phyloP scores from a whole-genome alignment of 176 grass and related monocot genomes.

The Aegilops tauschii region DNA sequence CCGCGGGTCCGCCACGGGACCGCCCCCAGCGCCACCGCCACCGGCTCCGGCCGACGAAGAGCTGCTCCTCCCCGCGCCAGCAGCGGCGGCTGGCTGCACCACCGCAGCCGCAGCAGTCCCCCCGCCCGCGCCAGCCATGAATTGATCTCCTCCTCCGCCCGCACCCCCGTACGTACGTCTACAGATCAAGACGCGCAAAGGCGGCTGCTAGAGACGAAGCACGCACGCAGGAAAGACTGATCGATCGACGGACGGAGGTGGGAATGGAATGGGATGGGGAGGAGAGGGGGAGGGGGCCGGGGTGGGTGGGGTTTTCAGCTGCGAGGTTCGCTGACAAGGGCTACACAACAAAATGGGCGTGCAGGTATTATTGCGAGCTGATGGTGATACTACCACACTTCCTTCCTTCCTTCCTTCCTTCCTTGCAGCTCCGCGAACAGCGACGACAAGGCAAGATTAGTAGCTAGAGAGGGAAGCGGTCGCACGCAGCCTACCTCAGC shows the following conservation, averaged over 20 bases:
- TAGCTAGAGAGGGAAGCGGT: slow-evolving; percentile 13
- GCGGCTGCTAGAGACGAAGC: neutral
- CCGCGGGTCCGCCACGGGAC: slow-evolving; percentile 35
- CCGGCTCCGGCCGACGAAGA: neutral
- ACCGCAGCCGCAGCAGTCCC: slow-evolving; percentile 33
- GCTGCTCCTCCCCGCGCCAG: slow-evolving; percentile 5
- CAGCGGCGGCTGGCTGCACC: slow-evolving; percentile 11
- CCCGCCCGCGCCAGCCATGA: slow-evolving; percentile 50
- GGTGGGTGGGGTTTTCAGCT: slow-evolving; percentile 56
- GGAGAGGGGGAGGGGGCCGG: neutral
- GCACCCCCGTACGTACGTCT: neutral
- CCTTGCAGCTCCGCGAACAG: neutral
- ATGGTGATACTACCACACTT: slow-evolving; percentile 55
- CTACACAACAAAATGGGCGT: slow-evolving; percentile 71
- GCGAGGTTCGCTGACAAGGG: slow-evolving; percentile 84
- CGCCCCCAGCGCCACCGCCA: neutral
- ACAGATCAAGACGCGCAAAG: neutral
- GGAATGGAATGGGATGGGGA: neutral
- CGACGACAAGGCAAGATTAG: neutral
- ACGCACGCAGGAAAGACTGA: neutral
- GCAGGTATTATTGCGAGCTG: slow-evolving; percentile 64
- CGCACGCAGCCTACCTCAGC: slow-evolving; percentile 31
- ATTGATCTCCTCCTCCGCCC: neutral
- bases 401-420: neutral
- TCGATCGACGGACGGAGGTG: too few relatives aligned